These are phyloP conservation scores for Drechslerella stenobrocha DNA, from an alignment of 2,329 filamentous ascomycete genomes.

Conservation along the genomic window DNA sequence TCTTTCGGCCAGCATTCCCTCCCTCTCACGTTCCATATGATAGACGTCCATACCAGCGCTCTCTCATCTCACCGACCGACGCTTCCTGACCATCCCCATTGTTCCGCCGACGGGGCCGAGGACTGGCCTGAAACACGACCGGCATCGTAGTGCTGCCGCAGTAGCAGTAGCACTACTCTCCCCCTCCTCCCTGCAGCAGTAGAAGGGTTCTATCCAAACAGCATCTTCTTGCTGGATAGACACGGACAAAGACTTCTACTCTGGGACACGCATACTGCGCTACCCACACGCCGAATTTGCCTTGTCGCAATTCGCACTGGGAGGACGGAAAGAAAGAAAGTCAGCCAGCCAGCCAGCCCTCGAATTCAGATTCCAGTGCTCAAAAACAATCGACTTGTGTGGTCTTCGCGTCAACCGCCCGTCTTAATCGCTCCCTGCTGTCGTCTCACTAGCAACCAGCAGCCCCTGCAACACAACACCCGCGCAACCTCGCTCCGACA, in stretches of 20 bases:
- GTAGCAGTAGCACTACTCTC: not conserved
- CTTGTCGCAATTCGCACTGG: conserved; percentile 29
- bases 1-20: conserved; percentile 8
- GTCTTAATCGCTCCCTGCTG: not conserved
- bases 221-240: conserved; percentile 36
- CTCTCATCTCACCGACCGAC: conserved; percentile 17
- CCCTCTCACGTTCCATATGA: conserved; percentile 13
- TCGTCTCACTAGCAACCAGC: not conserved
- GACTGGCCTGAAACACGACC: not conserved
- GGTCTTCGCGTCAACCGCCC: too few relatives aligned
- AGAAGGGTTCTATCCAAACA: conserved; percentile 48
- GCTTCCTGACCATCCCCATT: conserved; percentile 3
- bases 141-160: conserved; percentile 4
- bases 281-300: conserved; percentile 11
- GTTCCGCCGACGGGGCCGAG: not conserved
- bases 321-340: not conserved
- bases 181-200: conserved; percentile 16
- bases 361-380: too few relatives aligned
- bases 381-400: too few relatives aligned
- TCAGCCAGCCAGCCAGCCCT: not conserved
- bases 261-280: conserved; percentile 9
- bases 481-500: not conserved
- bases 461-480: not conserved
- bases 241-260: conserved; percentile 49
- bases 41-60: conserved; percentile 16